Evolutionary conservation across 225 moss, liverwort and hornwort species (phyloP).

Genomic region (Antitrichia curtipendula): DNA sequence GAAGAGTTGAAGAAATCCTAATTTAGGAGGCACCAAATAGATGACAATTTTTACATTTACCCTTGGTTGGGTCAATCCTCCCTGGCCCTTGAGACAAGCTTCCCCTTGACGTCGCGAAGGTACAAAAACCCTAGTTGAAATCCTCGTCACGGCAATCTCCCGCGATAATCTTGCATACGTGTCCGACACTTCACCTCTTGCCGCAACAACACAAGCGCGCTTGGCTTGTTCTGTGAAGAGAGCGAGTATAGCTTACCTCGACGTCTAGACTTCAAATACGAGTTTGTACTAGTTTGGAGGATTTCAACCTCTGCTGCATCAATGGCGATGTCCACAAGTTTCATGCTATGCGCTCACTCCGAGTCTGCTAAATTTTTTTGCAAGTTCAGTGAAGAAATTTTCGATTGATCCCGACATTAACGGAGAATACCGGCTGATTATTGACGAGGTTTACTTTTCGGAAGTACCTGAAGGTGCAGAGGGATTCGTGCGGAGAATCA

Average conservation of each 20-base stretch:
- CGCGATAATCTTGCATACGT: not conserved
- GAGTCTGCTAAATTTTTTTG: not conserved
- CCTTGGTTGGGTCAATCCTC: not conserved
- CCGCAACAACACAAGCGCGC: not conserved
- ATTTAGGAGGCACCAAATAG: too few species aligned
- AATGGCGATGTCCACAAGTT: not conserved
- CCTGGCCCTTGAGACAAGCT: not conserved
- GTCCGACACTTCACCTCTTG: not conserved
- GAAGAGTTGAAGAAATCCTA: too few species aligned
- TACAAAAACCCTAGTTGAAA: not conserved
- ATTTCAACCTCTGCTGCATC: not conserved
- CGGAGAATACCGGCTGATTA: not conserved
- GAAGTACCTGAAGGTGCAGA: not conserved
- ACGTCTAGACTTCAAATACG: not conserved
- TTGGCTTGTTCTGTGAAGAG: not conserved
- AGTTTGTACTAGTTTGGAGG: not conserved
- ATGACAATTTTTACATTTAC: too few species aligned
- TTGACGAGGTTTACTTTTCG: not conserved
- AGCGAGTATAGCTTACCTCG: not conserved
- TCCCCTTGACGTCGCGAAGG: not conserved
- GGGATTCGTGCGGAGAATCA: not conserved
- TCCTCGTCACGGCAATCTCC: constrained; percentile 12
- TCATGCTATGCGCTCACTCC: not conserved
- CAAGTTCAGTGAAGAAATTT: not conserved
- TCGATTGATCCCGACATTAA: not conserved